Evolutionary conservation across 352 stramenopile genomes (phyloP).

Genomic region (Pythium vanterpoolii): DNA sequence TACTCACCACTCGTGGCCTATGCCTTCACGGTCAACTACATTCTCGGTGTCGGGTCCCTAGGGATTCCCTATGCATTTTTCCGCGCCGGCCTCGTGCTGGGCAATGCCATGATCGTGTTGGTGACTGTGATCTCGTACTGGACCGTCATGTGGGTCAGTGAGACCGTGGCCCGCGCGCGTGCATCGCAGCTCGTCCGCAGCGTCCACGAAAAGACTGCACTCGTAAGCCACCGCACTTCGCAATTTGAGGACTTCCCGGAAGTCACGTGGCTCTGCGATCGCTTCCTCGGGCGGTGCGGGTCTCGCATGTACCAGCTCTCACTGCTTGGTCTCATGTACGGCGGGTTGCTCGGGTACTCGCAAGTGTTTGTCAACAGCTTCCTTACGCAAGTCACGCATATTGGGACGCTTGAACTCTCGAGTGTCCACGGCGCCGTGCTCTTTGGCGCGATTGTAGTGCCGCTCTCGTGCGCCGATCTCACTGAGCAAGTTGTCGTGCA

Average conservation of each 20-base stretch:
- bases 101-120: constrained; percentile 68
- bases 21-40: constrained; percentile 92
- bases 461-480: constrained; percentile 84
- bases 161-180: constrained; percentile 59
- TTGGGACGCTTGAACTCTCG: constrained; percentile 47
- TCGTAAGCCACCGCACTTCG: constrained; percentile 7
- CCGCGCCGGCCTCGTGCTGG: constrained; percentile 69
- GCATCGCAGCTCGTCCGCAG: constrained; percentile 38
- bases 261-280: constrained; percentile 75
- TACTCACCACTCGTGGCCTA: constrained; percentile 83
- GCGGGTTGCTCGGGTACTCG: constrained; percentile 85
- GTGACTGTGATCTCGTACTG: constrained; percentile 82
- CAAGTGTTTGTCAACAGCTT: constrained; percentile 91
- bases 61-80: constrained; percentile 88
- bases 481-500: constrained; percentile 89
- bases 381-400: constrained; percentile 59
- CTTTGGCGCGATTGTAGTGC: constrained; percentile 85
- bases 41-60: constrained; percentile 88
- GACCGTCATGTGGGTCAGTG: constrained; percentile 89
- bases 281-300: constrained; percentile 58
- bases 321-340: constrained; percentile 88
- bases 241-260: constrained; percentile 68
- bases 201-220: constrained; percentile 34
- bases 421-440: constrained; percentile 58
- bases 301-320: constrained; percentile 82